Percentiles rank a stretch among this genome's conserved stretches.
Conservation (phyloP, 768 basidiomycete genomes). For the Cystofilobasidium ferigula region DNA sequence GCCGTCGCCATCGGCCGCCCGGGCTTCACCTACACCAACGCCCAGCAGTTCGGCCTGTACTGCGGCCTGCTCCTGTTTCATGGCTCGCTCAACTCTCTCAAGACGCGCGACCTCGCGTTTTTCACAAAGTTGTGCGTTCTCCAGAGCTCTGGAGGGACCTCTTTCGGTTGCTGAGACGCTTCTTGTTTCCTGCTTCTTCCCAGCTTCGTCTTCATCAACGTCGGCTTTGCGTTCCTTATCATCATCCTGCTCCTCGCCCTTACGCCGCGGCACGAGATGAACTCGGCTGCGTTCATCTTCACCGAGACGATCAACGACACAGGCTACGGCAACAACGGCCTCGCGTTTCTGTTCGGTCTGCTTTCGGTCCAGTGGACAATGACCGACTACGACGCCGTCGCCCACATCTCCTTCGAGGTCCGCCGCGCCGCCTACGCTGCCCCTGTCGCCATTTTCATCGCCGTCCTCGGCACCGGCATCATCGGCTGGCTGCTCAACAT, state of each 20-base stretch:
- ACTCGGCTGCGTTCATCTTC: conserved; percentile 66
- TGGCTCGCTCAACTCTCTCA: conserved; percentile 35
- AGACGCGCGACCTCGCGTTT: conserved; percentile 61
- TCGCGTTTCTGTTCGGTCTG: conserved; percentile 74
- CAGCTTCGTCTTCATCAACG: conserved; percentile 70
- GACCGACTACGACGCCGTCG: conserved; percentile 33
- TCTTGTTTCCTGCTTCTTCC: neutral
- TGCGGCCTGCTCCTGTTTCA: conserved; percentile 63
- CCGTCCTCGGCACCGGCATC: conserved; percentile 45
- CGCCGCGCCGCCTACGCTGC: conserved; percentile 65
- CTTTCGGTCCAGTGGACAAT: conserved; percentile 70
- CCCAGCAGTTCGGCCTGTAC: conserved; percentile 69
- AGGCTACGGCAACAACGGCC: conserved; percentile 62
- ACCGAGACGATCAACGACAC: conserved; percentile 65
- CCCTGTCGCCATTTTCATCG: conserved; percentile 54
- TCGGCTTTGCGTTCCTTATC: conserved; percentile 57
- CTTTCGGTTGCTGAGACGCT: neutral
- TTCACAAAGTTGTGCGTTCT: conserved; percentile 46
- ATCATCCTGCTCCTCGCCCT: conserved; percentile 70
- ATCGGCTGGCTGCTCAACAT: conserved; percentile 83
- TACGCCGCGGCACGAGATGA: conserved; percentile 57
- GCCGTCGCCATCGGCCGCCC: conserved; percentile 45
- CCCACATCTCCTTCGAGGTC: conserved; percentile 57
- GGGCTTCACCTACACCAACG: conserved; percentile 38
- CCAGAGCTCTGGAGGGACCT: neutral